phyloP scores from a whole-genome alignment of 306 rosid genomes.

The Fagus crenata region DNA sequence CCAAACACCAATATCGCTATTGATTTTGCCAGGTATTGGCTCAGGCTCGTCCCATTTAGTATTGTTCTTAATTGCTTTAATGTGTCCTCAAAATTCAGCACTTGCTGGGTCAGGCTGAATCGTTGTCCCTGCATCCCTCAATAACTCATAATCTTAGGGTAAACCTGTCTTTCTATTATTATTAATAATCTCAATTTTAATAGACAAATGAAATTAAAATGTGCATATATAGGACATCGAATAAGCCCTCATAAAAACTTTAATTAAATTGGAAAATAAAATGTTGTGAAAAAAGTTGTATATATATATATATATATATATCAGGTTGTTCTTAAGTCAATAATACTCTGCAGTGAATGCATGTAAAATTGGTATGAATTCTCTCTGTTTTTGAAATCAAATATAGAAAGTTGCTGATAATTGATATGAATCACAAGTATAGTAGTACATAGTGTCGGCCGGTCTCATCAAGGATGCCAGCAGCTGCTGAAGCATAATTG shows the following conservation, averaged over 20 bases:
- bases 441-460: conserved; percentile 63
- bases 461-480: conserved; percentile 74
- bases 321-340: too few species aligned
- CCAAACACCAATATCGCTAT: conserved; percentile 51
- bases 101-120: conserved; percentile 49
- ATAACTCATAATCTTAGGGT: neutral
- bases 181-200: neutral
- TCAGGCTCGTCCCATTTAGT: conserved; percentile 41
- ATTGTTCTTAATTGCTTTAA: conserved; percentile 36
- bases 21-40: conserved; percentile 42
- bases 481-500: conserved; percentile 77
- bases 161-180: neutral
- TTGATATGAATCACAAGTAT: neutral
- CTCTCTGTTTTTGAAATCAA: neutral
- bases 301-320: too few species aligned
- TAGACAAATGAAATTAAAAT: too few species aligned
- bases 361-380: too few species aligned
- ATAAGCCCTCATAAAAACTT: neutral
- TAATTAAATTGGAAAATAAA: too few species aligned
- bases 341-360: too few species aligned
- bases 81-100: conserved; percentile 50
- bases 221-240: neutral
- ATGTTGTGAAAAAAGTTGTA: too few species aligned
- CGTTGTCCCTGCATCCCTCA: conserved; percentile 51
- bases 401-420: neutral